Conservation (phyloP, 2,329 filamentous ascomycete genomes). For the Aquanectria penicillioides region DNA sequence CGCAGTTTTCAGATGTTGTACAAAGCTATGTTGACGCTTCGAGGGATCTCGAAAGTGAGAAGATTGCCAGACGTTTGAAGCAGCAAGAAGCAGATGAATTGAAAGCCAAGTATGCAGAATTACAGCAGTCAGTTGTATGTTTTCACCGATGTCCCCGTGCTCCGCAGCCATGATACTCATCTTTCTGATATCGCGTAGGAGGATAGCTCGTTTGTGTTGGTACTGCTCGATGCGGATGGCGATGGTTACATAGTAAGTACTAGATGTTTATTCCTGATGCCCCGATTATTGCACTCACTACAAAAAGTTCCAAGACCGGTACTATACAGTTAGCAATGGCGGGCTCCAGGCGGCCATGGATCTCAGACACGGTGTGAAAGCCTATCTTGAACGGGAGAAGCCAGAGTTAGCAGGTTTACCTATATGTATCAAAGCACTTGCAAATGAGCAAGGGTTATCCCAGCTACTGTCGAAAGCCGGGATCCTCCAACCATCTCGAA, state of each 20-base stretch:
- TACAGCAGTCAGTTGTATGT: neutral
- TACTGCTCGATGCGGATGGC: slow-evolving; percentile 7
- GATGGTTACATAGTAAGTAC: neutral
- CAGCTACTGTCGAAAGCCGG: neutral
- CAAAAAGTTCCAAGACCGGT: slow-evolving; percentile 7
- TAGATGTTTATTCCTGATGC: neutral
- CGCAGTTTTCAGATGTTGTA: neutral
- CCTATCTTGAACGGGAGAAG: neutral
- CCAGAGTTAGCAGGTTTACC: neutral
- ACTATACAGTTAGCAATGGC: neutral
- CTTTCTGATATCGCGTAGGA: neutral
- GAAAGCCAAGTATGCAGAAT: neutral
- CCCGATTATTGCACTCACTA: too few relatives aligned
- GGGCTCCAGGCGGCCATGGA: neutral
- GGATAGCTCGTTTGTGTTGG: neutral
- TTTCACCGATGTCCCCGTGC: neutral
- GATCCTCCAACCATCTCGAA: neutral
- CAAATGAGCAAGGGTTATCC: neutral
- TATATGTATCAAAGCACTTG: neutral
- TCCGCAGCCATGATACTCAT: neutral
- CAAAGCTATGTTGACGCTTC: neutral
- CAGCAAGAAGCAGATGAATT: neutral
- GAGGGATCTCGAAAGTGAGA: neutral
- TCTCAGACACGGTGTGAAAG: neutral
- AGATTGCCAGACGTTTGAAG: neutral